These are phyloP conservation scores for Galeopsis tetrahit DNA, from an alignment of 257 asterid species.

Conservation along the genomic window DNA sequence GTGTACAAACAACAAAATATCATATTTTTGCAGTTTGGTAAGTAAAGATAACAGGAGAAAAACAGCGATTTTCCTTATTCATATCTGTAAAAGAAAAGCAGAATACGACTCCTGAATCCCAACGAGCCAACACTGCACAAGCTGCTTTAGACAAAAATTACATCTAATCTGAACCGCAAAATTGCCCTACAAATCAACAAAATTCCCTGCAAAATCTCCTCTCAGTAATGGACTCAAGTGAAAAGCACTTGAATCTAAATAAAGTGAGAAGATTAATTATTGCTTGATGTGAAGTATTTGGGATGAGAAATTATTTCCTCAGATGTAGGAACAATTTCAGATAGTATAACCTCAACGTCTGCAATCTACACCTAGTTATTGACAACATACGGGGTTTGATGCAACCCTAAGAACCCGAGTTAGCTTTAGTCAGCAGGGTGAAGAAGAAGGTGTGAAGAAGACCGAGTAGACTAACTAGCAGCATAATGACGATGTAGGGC, in stretches of 20 bases:
- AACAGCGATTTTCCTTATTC: background rate
- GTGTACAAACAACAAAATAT: no score
- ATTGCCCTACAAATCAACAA: slow-evolving; percentile 30
- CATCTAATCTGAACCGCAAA: slow-evolving; percentile 47
- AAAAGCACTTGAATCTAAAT: slow-evolving; percentile 33
- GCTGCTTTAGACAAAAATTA: background rate
- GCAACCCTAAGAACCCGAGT: slow-evolving; percentile 34
- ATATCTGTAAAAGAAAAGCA: background rate
- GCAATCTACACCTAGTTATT: slow-evolving; percentile 39
- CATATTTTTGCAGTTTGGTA: no score
- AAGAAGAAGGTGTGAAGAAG: background rate
- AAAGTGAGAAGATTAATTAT: slow-evolving; percentile 47
- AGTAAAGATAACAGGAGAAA: no score
- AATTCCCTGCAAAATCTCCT: slow-evolving; percentile 45
- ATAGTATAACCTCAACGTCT: slow-evolving; percentile 43
- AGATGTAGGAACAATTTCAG: background rate
- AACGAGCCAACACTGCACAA: slow-evolving; percentile 3
- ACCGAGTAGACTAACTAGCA: slow-evolving; percentile 26
- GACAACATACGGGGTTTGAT: slow-evolving; percentile 28
- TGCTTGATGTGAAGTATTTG: slow-evolving; percentile 25
- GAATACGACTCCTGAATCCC: background rate
- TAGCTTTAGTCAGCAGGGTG: slow-evolving; percentile 40
- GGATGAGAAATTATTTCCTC: slow-evolving; percentile 40
- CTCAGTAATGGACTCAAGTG: slow-evolving; percentile 34
- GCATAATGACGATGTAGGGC: slow-evolving; percentile 56